Evolutionary conservation across 768 basidiomycete genomes (phyloP).

Genomic region (Tylopilus felleus): DNA sequence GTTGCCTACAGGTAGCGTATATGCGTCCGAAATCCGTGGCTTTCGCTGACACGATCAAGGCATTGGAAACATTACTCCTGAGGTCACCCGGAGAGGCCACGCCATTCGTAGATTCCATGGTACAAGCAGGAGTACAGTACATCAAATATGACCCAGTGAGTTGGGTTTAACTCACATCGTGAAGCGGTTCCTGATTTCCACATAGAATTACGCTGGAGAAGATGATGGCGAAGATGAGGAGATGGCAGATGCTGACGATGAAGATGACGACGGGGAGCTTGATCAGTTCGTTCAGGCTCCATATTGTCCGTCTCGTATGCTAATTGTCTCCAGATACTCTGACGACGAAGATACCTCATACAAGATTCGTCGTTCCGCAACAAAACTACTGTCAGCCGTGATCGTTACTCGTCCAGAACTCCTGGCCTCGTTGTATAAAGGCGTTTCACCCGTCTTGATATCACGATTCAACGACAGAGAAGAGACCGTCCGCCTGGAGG

Average conservation of each 20-base stretch:
- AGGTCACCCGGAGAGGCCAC: constrained; percentile 82
- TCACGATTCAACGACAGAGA: constrained; percentile 93
- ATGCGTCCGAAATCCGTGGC: neutral
- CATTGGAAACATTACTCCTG: constrained; percentile 81
- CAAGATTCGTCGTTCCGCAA: constrained; percentile 92
- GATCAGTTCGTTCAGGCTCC: constrained; percentile 55
- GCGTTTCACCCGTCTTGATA: constrained; percentile 84
- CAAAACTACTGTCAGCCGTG: constrained; percentile 82
- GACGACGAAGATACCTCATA: constrained; percentile 99
- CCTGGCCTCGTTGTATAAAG: constrained; percentile 71
- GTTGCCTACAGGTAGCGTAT: constrained; percentile 61
- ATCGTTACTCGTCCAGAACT: constrained; percentile 91
- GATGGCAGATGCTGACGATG: constrained; percentile 58
- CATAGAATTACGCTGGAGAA: constrained; percentile 71
- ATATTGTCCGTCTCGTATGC: neutral
- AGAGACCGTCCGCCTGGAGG: constrained; percentile 88
- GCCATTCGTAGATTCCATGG: constrained; percentile 63
- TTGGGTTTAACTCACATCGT: neutral
- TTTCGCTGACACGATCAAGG: constrained; percentile 34
- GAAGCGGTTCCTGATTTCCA: constrained; percentile 8
- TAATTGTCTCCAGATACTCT: constrained; percentile 61
- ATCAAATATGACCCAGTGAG: constrained; percentile 92
- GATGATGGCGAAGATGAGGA: constrained; percentile 64
- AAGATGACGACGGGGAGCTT: constrained; percentile 79
- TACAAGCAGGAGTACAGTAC: constrained; percentile 67